Evolutionary conservation across 148 eudicot species (phyloP).

Genomic region (Rhododendron ferrugineum): DNA sequence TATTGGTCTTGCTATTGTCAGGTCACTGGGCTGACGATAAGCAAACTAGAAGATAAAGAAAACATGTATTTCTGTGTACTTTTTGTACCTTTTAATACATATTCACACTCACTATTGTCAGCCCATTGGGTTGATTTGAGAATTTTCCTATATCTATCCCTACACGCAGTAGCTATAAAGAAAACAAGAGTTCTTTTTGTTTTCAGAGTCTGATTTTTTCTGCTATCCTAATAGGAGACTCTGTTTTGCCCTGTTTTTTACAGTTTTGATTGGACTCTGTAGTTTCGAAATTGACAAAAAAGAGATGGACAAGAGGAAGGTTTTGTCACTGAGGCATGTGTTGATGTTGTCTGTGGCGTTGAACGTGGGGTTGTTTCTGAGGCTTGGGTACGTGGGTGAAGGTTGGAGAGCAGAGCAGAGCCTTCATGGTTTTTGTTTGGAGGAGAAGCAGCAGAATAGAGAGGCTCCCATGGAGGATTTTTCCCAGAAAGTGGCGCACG

Average conservation of each 20-base stretch:
- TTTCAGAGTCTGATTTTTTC: not conserved
- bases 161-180: not conserved
- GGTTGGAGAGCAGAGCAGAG: constrained; percentile 17
- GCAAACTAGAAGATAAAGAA: no score
- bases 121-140: no score
- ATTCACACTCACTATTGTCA: no score
- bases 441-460: constrained; percentile 9
- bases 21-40: no score
- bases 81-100: no score
- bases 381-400: constrained; percentile 38
- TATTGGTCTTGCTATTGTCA: no score
- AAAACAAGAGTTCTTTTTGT: not conserved
- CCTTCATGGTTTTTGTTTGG: constrained; percentile 29
- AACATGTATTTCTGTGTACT: no score
- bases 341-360: constrained; percentile 66
- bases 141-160: not conserved
- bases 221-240: not conserved
- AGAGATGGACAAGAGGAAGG: constrained; percentile 16
- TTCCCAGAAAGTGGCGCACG: constrained; percentile 25
- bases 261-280: not conserved
- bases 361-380: constrained; percentile 58
- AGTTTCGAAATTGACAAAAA: not conserved
- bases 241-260: not conserved
- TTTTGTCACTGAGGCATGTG: constrained; percentile 35
- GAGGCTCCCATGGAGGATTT: constrained; percentile 12